A percentile compares a stretch with the other conserved stretches of the same genome.
phyloP scores from a whole-genome alignment of 768 basidiomycete genomes.

The Boletus vermiculosoides region DNA sequence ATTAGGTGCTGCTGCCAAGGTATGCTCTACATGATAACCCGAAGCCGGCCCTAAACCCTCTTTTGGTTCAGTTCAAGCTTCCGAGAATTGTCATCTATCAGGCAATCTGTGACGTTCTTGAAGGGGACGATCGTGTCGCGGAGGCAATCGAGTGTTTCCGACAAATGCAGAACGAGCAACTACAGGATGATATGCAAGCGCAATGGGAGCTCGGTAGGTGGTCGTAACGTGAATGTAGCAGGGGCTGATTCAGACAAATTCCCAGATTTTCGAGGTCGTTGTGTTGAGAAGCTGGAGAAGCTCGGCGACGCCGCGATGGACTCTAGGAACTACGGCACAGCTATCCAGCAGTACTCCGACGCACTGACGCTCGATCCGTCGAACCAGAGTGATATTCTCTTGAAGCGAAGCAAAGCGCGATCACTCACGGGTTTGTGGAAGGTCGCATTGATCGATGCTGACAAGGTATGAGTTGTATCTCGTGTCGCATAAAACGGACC shows the following conservation, averaged over 20 bases:
- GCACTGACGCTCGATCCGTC: not conserved
- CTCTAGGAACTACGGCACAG: not conserved
- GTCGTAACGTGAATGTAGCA: not conserved
- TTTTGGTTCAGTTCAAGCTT: not conserved
- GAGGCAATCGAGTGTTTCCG: not conserved
- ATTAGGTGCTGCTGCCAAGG: not conserved
- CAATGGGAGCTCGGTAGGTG: not conserved
- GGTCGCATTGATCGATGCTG: not conserved
- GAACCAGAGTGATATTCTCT: not conserved
- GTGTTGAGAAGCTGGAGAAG: not conserved
- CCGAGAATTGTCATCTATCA: not conserved
- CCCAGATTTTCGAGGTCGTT: constrained; percentile 2
- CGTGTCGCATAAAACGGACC: not conserved
- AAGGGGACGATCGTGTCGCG: not conserved
- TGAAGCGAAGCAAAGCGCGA: constrained; percentile 1
- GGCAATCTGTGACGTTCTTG: not conserved
- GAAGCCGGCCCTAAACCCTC: not conserved
- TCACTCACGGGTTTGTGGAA: not conserved
- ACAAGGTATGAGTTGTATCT: constrained; percentile 1
- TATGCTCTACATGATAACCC: not conserved
- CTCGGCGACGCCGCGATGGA: not conserved
- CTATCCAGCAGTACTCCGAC: not conserved
- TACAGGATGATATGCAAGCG: not conserved
- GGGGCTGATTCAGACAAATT: not conserved
- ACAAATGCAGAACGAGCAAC: not conserved